A percentile compares a stretch with the other conserved stretches of the same genome.
Evolutionary conservation across 2,329 filamentous ascomycete genomes (phyloP).

Genomic region (Aspergillus quadricinctus): DNA sequence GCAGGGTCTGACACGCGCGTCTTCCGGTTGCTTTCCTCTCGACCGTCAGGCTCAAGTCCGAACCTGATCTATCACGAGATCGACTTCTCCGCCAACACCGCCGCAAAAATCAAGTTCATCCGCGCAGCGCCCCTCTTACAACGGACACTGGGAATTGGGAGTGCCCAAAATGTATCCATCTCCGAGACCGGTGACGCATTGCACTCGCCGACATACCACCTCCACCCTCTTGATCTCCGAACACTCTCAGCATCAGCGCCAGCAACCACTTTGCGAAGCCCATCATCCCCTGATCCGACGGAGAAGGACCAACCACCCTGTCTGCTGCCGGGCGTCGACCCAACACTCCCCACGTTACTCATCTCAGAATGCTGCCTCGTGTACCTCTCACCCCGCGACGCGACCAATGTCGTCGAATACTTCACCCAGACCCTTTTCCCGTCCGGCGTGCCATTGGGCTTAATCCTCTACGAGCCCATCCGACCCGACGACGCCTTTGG

Average conservation of each 20-base stretch:
- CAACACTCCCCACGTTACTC: conserved; percentile 69
- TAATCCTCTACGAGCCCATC: conserved; percentile 87
- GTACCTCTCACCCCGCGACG: conserved; percentile 67
- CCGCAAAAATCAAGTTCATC: conserved; percentile 56
- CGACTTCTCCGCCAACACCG: conserved; percentile 75
- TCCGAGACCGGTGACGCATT: conserved; percentile 40
- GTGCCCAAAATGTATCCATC: conserved; percentile 30
- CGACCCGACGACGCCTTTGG: conserved; percentile 81
- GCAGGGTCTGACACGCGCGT: conserved; percentile 90
- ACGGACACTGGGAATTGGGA: conserved; percentile 26
- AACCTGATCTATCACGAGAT: conserved; percentile 80
- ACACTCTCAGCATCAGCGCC: conserved; percentile 37
- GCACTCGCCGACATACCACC: conserved; percentile 46
- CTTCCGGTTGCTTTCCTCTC: conserved; percentile 63
- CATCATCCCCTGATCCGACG: conserved; percentile 16
- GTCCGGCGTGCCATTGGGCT: conserved; percentile 47
- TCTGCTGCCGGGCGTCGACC: conserved; percentile 46
- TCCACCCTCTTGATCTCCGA: conserved; percentile 68
- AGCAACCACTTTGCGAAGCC: conserved; percentile 17
- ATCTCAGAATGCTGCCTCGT: conserved; percentile 95
- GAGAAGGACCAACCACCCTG: conserved; percentile 6
- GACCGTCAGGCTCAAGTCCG: conserved; percentile 31
- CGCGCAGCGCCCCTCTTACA: conserved; percentile 29
- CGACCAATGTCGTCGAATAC: conserved; percentile 60
- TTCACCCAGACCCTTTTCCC: conserved; percentile 54